Conservation (phyloP, 805 yeast species). For the Yarrowia yakushimensis region DNA sequence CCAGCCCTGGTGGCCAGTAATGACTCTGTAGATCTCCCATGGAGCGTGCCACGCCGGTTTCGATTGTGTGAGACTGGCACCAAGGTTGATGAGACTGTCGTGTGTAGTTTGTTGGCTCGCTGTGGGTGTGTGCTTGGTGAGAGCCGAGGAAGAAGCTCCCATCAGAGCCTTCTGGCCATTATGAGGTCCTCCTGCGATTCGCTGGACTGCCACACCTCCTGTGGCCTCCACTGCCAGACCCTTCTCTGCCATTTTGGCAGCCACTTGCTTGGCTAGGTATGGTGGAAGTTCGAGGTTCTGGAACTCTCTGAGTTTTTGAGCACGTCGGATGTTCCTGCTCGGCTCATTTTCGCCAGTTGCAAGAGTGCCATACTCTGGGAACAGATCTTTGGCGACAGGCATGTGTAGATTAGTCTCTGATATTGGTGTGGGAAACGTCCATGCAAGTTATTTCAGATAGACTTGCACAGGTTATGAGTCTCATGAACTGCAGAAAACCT, state of each 20-base stretch:
- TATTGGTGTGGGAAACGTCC: background rate
- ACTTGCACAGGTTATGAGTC: constrained; percentile 5
- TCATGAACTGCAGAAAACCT: background rate
- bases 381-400: constrained; percentile 8
- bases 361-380: constrained; percentile 17
- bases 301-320: constrained; percentile 17
- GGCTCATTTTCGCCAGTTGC: constrained; percentile 11
- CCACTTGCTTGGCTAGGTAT: constrained; percentile 20
- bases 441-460: background rate
- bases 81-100: constrained; percentile 16
- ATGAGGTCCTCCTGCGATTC: constrained; percentile 14
- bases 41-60: constrained; percentile 49
- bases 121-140: background rate
- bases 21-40: constrained; percentile 70
- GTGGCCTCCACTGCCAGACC: constrained; percentile 16
- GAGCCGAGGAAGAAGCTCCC: constrained; percentile 7
- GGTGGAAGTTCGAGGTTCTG: constrained; percentile 23
- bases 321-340: background rate
- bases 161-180: background rate
- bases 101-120: background rate
- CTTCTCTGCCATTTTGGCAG: constrained; percentile 25
- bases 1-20: constrained; percentile 93
- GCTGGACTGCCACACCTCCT: constrained; percentile 7
- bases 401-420: background rate
- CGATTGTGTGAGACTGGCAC: constrained; percentile 25